These are phyloP conservation scores for Talaromyces proteolyticus DNA, from an alignment of 495 filamentous ascomycete species.

Conservation along the genomic window DNA sequence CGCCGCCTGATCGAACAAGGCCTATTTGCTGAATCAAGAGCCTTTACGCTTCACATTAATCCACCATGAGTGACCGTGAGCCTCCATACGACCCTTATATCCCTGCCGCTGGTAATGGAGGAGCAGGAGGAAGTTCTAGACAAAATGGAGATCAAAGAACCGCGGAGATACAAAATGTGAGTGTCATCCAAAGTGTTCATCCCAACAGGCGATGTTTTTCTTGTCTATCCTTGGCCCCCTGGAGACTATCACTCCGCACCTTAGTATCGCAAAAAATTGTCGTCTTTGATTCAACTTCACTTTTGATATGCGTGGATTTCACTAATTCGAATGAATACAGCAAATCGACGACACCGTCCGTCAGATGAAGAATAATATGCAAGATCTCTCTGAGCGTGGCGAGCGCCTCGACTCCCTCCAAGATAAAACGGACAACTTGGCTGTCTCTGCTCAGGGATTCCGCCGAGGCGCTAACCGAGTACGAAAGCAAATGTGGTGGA, in stretches of 20 bases:
- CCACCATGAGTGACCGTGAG: slow-evolving; percentile 64
- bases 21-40: not conserved
- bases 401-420: slow-evolving; percentile 83
- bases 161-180: slow-evolving; percentile 73
- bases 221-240: slow-evolving; percentile 1
- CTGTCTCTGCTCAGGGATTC: slow-evolving; percentile 85
- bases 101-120: slow-evolving; percentile 55
- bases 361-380: slow-evolving; percentile 92
- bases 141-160: slow-evolving; percentile 61
- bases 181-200: slow-evolving; percentile 28
- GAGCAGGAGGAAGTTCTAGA: slow-evolving; percentile 43
- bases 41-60: not conserved
- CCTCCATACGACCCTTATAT: slow-evolving; percentile 91
- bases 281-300: too few species aligned
- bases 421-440: slow-evolving; percentile 94
- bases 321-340: slow-evolving; percentile 42
- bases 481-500: slow-evolving; percentile 91
- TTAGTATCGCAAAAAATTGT: slow-evolving; percentile 16
- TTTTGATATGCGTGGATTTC: not conserved
- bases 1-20: not conserved
- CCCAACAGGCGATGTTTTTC: slow-evolving; percentile 5
- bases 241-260: not conserved
- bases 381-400: slow-evolving; percentile 87
- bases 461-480: slow-evolving; percentile 92
- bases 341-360: slow-evolving; percentile 95